Evolutionary conservation across 2,329 filamentous ascomycete species (phyloP), one percentile per base, ranked within the genome.

Genomic region (Neofusicoccum ribis): DNA sequence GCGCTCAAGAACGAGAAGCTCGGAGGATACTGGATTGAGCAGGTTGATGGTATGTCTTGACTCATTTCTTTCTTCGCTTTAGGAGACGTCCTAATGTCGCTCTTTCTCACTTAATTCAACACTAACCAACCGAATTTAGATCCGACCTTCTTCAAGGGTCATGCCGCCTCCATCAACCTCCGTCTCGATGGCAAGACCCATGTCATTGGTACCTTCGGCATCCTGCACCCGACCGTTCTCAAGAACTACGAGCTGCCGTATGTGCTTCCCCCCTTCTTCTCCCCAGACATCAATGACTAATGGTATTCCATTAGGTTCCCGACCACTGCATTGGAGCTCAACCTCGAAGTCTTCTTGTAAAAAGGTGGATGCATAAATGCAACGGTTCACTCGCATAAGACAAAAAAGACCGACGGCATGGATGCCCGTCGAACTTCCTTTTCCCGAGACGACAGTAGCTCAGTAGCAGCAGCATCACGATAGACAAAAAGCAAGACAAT

Each of bases 261-360:
- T 74, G 84, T 78, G 17, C 44, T 12, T n/a, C 37, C 27, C 27
- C 27, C 8, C 60, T 36, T 50, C 41, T 23, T 17, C 52, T 23
- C 11, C 5, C 36, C 34, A 9, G 11, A 39, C 36, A n/a, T 11
- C 15, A 46, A 12, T 9, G 14, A 5, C 39, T 59, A 46, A 23
- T 11, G 17, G 5, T 50, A 1, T 51, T 34, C 17, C 69, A 74
- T 67, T 27, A 90, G 88, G 83, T 94, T 93, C 83, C 94, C 95
- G 47, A 93, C 96, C 72, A 97, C 93, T 81, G 93, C 92, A 49
- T 81, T 99, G 70, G 95, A 99, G 83, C 86, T 99, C 76, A 97
- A 98, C 79, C 86, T 98, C 37, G 94, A 98, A 80, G 87, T 91
- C 70, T 96, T 99, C 85, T 83, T 97, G 81, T 97, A 67, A 50